A percentile compares a stretch with the other conserved stretches of the same genome.
Evolutionary conservation across 2,329 filamentous ascomycete species (phyloP).

Genomic region (Neonectria punicea): DNA sequence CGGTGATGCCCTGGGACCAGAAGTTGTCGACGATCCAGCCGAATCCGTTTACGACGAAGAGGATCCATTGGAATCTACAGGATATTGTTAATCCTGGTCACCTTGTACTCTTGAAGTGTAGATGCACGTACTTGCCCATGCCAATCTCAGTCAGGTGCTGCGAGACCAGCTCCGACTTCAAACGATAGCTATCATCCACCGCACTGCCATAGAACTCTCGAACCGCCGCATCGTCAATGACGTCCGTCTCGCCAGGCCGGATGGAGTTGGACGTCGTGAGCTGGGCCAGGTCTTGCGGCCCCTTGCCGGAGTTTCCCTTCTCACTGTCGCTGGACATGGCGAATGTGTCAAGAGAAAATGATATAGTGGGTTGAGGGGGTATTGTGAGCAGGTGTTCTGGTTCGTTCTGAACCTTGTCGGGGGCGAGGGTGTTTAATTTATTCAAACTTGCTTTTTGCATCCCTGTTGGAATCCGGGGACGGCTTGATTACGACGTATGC

Average conservation of each 20-base stretch:
- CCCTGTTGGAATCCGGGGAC: constrained; percentile 1
- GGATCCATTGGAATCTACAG: constrained; percentile 52
- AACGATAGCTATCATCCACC: constrained; percentile 44
- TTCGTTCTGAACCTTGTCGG: background rate
- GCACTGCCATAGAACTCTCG: constrained; percentile 50
- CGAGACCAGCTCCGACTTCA: constrained; percentile 48
- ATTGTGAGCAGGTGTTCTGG: background rate
- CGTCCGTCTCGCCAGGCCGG: constrained; percentile 18
- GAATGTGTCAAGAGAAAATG: background rate
- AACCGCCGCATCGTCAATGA: constrained; percentile 20
- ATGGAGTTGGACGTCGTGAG: constrained; percentile 17
- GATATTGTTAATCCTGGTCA: too few relatives aligned
- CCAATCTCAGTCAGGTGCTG: constrained; percentile 45
- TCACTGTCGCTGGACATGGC: constrained; percentile 20
- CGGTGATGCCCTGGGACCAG: constrained; percentile 51
- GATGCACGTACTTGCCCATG: constrained; percentile 47
- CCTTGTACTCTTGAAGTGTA: background rate
- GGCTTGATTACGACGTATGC: background rate
- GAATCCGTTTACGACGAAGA: constrained; percentile 59
- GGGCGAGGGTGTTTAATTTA: constrained; percentile 4
- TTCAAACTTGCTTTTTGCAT: constrained; percentile 17
- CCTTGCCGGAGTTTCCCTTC: constrained; percentile 16
- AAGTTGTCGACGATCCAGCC: constrained; percentile 59
- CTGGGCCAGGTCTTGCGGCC: constrained; percentile 12
- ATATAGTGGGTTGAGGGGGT: background rate